A percentile compares a stretch with the other conserved stretches of the same genome.
Conservation (phyloP, 352 stramenopile species). For the Phytophthora ramorum region DNA sequence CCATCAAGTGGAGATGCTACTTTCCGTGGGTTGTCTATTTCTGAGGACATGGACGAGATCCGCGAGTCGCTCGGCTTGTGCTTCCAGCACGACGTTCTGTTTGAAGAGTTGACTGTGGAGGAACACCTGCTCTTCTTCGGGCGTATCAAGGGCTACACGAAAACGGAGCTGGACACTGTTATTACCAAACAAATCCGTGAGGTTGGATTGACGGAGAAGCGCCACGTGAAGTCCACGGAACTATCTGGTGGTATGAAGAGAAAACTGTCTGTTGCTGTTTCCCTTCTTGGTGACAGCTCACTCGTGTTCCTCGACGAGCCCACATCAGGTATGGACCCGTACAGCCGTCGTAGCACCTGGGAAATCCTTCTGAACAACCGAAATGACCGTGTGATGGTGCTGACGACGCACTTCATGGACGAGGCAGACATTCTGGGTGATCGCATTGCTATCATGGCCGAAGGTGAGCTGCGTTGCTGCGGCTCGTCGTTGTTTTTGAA, state of each 20-base stretch:
- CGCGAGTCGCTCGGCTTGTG: slow-evolving; percentile 78
- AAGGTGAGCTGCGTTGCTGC: slow-evolving; percentile 77
- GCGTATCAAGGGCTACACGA: slow-evolving; percentile 61
- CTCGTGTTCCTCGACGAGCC: slow-evolving; percentile 92
- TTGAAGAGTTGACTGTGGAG: slow-evolving; percentile 75
- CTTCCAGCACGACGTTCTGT: slow-evolving; percentile 88
- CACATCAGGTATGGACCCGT: slow-evolving; percentile 96
- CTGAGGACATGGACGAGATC: slow-evolving; percentile 75
- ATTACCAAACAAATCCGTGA: slow-evolving; percentile 56
- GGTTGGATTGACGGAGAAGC: slow-evolving; percentile 74
- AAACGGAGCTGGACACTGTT: slow-evolving; percentile 37
- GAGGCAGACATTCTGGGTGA: slow-evolving; percentile 90
- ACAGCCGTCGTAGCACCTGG: slow-evolving; percentile 94
- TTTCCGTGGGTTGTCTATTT: slow-evolving; percentile 78
- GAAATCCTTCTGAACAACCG: slow-evolving; percentile 73
- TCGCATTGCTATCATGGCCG: slow-evolving; percentile 86
- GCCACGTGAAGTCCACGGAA: slow-evolving; percentile 52
- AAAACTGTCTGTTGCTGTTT: slow-evolving; percentile 91
- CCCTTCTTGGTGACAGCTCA: slow-evolving; percentile 88
- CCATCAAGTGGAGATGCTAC: slow-evolving; percentile 61
- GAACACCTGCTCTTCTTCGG: slow-evolving; percentile 81
- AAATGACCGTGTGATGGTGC: slow-evolving; percentile 75
- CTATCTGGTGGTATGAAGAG: slow-evolving; percentile 92
- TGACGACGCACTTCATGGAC: slow-evolving; percentile 97
- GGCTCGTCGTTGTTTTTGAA: slow-evolving; percentile 87